phyloP scores from a whole-genome alignment of 208 protist genomes.

The Balamuthia mandrillaris region DNA sequence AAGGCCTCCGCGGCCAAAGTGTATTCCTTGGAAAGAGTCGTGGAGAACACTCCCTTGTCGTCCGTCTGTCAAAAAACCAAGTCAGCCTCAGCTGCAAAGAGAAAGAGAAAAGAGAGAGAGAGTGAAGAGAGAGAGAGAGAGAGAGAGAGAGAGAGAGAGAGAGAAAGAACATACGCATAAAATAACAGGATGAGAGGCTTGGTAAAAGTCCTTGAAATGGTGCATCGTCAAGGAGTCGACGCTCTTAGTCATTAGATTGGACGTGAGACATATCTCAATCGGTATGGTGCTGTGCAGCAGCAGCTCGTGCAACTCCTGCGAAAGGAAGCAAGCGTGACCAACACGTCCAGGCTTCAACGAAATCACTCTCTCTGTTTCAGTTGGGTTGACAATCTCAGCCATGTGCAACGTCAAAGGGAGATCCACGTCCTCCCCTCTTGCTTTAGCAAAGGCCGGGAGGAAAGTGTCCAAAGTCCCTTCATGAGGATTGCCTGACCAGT shows the following conservation, averaged over 20 bases:
- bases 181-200: not conserved
- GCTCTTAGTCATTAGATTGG: conserved; percentile 3
- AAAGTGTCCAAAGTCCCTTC: not conserved
- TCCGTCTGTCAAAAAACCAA: not conserved
- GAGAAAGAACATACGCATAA: not conserved
- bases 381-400: not conserved
- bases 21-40: too few relatives aligned
- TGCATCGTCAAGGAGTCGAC: not conserved
- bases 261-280: conserved; percentile 1
- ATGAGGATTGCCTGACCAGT: conserved; percentile 10
- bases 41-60: not conserved
- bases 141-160: not conserved
- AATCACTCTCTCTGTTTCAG: conserved; percentile 15
- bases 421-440: not conserved
- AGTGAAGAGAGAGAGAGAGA: not conserved
- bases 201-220: conserved; percentile 5
- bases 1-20: too few relatives aligned
- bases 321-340: not conserved
- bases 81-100: not conserved
- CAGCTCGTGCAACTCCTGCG: not conserved
- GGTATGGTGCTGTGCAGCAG: not conserved
- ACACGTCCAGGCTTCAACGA: conserved; percentile 2
- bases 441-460: not conserved
- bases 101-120: not conserved
- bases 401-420: not conserved